Percentiles rank a stretch among this genome's conserved stretches.
These are phyloP conservation scores for Epichloe festucae DNA, from an alignment of 2,329 filamentous ascomycete genomes.

Conservation along the genomic window DNA sequence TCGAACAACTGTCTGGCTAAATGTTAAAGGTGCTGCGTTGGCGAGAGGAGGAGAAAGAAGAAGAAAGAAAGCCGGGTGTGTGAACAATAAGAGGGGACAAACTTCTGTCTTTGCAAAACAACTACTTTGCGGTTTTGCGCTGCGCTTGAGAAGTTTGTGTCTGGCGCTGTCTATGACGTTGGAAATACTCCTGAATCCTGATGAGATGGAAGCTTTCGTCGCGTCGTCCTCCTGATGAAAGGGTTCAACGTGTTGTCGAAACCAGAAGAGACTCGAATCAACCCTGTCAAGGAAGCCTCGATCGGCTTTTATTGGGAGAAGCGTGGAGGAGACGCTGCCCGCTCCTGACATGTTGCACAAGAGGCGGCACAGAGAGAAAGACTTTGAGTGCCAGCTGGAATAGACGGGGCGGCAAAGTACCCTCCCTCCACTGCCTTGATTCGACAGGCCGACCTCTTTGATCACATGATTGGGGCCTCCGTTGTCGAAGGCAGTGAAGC, in stretches of 20 bases:
- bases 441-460: conserved; percentile 2
- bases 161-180: not conserved
- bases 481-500: not conserved
- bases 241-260: not conserved
- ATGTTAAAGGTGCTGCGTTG: not conserved
- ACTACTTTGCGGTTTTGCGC: not conserved
- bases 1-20: not conserved
- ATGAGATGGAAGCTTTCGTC: not conserved
- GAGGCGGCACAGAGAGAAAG: not conserved
- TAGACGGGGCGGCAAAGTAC: conserved; percentile 4
- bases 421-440: conserved; percentile 8
- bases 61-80: not conserved
- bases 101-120: not conserved
- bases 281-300: not conserved
- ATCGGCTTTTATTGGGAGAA: conserved; percentile 1
- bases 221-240: not conserved
- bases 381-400: not conserved
- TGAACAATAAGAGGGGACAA: not conserved
- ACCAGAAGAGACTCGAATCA: not conserved
- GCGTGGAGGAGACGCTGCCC: not conserved
- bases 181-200: not conserved
- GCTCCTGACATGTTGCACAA: conserved; percentile 1
- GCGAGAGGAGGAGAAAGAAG: not conserved
- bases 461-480: conserved; percentile 11
- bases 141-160: not conserved